Percentiles rank a stretch among this genome's conserved stretches.
Conservation (phyloP, 225 moss, liverwort and hornwort species). For the Antitrichia curtipendula region DNA sequence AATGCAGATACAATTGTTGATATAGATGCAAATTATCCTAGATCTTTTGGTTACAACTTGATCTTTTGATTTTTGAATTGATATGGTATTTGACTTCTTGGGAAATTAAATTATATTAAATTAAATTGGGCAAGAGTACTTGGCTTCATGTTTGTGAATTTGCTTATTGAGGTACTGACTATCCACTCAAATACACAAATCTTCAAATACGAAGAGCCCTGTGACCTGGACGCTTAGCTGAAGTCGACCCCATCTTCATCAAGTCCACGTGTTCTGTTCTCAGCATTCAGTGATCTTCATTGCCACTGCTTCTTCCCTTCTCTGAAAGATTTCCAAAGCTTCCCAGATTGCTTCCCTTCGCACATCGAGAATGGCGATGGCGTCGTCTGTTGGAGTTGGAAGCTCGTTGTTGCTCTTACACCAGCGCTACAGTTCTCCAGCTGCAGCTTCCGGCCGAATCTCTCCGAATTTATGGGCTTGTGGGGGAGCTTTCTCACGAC, state of each 20-base stretch:
- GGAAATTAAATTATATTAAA: fast-evolving
- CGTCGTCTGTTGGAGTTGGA: not conserved
- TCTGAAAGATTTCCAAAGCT: not conserved
- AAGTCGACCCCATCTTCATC: not conserved
- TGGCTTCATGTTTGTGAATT: not conserved
- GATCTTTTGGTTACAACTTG: not conserved
- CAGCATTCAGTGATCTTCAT: not conserved
- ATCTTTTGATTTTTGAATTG: fast-evolving
- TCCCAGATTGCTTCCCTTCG: not conserved
- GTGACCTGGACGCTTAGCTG: not conserved
- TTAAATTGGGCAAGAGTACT: too few relatives aligned
- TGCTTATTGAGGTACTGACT: not conserved
- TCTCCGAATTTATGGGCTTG: not conserved
- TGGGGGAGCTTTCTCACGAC: not conserved
- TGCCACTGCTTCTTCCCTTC: not conserved
- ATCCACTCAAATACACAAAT: not conserved
- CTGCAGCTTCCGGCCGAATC: not conserved
- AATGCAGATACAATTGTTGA: fast-evolving
- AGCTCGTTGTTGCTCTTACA: not conserved
- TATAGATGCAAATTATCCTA: not conserved
- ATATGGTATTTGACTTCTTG: not conserved
- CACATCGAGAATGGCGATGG: constrained; percentile 9
- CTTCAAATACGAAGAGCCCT: not conserved
- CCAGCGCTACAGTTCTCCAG: not conserved
- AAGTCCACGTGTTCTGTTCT: not conserved